These are phyloP conservation scores for Diplodia seriata DNA, from an alignment of 2,329 filamentous ascomycete species.

Conservation along the genomic window DNA sequence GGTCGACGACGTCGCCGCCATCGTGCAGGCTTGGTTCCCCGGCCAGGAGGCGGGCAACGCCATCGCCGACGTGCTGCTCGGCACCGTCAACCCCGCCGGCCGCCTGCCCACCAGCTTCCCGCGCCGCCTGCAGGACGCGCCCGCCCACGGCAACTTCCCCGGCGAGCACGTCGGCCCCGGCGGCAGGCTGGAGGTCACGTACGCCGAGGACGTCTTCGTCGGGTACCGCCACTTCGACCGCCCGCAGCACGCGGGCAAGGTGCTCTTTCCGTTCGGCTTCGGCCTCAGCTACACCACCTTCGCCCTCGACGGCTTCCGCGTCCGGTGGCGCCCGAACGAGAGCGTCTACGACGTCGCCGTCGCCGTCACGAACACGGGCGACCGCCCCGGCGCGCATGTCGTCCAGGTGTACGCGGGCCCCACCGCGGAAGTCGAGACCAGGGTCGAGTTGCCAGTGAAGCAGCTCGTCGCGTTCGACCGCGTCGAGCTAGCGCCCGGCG, in stretches of 20 bases:
- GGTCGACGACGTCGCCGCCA: conserved; percentile 68
- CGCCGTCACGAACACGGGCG: conserved; percentile 63
- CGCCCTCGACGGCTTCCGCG: conserved; percentile 62
- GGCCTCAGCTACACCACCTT: conserved; percentile 82
- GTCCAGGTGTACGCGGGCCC: conserved; percentile 69
- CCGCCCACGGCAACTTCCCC: conserved; percentile 72
- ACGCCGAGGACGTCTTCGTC: conserved; percentile 75
- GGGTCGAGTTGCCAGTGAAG: conserved; percentile 70
- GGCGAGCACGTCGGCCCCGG: conserved; percentile 65
- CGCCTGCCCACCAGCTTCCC: conserved; percentile 79
- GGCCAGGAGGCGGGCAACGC: conserved; percentile 85
- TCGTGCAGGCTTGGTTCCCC: conserved; percentile 81
- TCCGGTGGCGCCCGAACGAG: conserved; percentile 52
- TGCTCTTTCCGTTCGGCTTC: conserved; percentile 78
- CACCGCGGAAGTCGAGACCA: conserved; percentile 60
- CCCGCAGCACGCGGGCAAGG: conserved; percentile 48
- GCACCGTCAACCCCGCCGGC: conserved; percentile 74
- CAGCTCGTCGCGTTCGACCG: conserved; percentile 72
- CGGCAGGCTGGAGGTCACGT: conserved; percentile 62
- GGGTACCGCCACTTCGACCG: conserved; percentile 79
- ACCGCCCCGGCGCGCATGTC: conserved; percentile 65
- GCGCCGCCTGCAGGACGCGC: conserved; percentile 65
- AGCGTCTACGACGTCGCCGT: conserved; percentile 34
- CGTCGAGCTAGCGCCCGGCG: conserved; percentile 46
- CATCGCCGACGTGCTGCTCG: conserved; percentile 78